Evolutionary conservation across 2,329 filamentous ascomycete species (phyloP), one percentile per base, ranked within the genome.

Genomic region (Colletotrichum costaricense): DNA sequence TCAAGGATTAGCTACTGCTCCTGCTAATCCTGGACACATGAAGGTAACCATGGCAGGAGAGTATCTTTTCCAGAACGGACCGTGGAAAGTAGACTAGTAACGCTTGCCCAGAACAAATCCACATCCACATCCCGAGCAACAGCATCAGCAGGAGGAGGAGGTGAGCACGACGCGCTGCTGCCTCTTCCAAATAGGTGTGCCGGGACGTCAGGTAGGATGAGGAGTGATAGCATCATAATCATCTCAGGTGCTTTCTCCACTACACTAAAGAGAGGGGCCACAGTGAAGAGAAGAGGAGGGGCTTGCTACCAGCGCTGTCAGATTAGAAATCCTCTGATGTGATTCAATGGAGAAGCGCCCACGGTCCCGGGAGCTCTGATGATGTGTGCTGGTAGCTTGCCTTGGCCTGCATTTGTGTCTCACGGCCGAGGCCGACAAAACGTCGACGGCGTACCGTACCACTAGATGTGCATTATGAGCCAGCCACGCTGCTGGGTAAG

Each of bases 391-490:
- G 58, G 30, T 49, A 33, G 54, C 55, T 46, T 52, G 46, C n/a
- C 70, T 73, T 73, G 67, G 70, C 70, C 70, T 60, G 70, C 70
- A 70, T 65, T 19, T 62, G 55, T 60, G 67, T 56, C 67, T 65
- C 55, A 70, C 30, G 60, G 60, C 28, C 26, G 67, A 60, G 55
- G 55, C 46, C 49, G 59, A 52, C 35, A 38, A 38, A 35, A 64
- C 54, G 19, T 56, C 28, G 28, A 49, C 22, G 19, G 38, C 38
- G 14, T 42, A 42, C 38, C 5, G 55, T 69, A 52, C 42, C 38
- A 56, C 26, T 42, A 60, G 58, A 12, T 26, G 49, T 7, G 42
- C 16, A 49, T 4, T 7, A n/a, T 30, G 33, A 65, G 33, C 66
- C 46, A 59, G 58, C 59, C 28, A 35, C 28, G 11, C 26, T 4